Evolutionary conservation across 306 rosid species (phyloP).

Genomic region (Corylus americana): DNA sequence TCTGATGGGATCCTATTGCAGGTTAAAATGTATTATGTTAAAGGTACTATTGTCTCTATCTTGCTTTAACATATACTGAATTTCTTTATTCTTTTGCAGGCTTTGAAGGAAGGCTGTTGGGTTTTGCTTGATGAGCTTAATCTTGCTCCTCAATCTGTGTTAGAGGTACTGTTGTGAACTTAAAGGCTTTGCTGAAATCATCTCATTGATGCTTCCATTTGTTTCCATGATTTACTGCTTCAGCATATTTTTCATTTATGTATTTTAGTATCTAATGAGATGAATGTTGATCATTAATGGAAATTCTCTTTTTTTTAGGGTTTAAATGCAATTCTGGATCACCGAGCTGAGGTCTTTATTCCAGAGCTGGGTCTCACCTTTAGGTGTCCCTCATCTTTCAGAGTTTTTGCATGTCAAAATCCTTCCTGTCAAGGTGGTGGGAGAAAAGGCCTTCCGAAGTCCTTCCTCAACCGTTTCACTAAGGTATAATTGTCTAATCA

Average conservation of each 20-base stretch:
- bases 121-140: constrained; percentile 96
- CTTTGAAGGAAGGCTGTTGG: constrained; percentile 93
- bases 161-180: constrained; percentile 57
- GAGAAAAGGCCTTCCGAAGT: constrained; percentile 91
- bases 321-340: constrained; percentile 94
- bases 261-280: not conserved
- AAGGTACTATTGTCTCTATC: constrained; percentile 8
- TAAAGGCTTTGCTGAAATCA: not conserved
- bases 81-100: constrained; percentile 54
- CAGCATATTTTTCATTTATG: not conserved
- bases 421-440: constrained; percentile 96
- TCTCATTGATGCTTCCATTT: constrained; percentile 5
- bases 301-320: constrained; percentile 50
- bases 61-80: constrained; percentile 26
- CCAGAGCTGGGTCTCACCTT: constrained; percentile 83
- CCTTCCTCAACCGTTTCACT: constrained; percentile 89
- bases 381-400: constrained; percentile 81
- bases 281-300: constrained; percentile 20
- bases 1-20: constrained; percentile 94
- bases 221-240: not conserved
- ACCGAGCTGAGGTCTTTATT: constrained; percentile 95
- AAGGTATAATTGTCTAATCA: constrained; percentile 52
- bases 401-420: constrained; percentile 97
- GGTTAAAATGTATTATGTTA: constrained; percentile 44
- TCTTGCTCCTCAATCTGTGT: constrained; percentile 95